These are phyloP conservation scores for Cladosporium sphaerospermum DNA, from an alignment of 2,329 filamentous ascomycete genomes.

Conservation along the genomic window DNA sequence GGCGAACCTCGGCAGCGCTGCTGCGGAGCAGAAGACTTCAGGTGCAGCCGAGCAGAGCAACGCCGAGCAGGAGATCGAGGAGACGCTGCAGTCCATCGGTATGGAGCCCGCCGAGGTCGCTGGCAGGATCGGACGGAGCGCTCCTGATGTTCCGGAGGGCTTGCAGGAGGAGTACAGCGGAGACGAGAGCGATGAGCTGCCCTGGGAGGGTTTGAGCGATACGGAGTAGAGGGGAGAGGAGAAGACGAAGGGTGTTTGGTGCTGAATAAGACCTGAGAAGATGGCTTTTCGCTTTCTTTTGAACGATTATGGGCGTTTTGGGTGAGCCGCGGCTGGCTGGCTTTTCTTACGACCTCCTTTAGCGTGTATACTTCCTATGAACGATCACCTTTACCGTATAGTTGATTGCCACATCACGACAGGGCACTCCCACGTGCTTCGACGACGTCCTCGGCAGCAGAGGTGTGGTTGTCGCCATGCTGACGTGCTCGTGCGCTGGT, in stretches of 20 bases:
- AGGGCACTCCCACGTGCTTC: neutral
- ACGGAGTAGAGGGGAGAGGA: constrained; percentile 19
- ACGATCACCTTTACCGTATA: neutral
- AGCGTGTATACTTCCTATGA: constrained; percentile 7
- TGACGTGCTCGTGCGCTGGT: neutral
- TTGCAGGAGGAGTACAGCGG: constrained; percentile 18
- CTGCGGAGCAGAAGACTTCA: constrained; percentile 29
- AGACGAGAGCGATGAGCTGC: constrained; percentile 27
- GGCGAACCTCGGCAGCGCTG: constrained; percentile 56
- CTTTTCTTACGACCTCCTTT: neutral
- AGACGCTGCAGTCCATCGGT: constrained; percentile 37
- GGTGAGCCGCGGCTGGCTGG: neutral
- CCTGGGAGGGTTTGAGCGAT: constrained; percentile 29
- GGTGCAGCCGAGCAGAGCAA: constrained; percentile 18
- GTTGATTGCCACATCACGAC: too few species aligned
- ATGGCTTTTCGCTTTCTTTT: neutral
- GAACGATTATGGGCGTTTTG: neutral
- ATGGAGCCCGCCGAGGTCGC: constrained; percentile 32
- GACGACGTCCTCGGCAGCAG: neutral
- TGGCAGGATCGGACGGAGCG: constrained; percentile 20
- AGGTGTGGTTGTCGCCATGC: neutral
- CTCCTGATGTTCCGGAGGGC: constrained; percentile 17
- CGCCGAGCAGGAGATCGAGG: constrained; percentile 35
- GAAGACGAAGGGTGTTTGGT: neutral
- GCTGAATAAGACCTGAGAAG: neutral